Conservation (phyloP, 1,284 basidiomycete genomes). For the Tilletia horrida region DNA sequence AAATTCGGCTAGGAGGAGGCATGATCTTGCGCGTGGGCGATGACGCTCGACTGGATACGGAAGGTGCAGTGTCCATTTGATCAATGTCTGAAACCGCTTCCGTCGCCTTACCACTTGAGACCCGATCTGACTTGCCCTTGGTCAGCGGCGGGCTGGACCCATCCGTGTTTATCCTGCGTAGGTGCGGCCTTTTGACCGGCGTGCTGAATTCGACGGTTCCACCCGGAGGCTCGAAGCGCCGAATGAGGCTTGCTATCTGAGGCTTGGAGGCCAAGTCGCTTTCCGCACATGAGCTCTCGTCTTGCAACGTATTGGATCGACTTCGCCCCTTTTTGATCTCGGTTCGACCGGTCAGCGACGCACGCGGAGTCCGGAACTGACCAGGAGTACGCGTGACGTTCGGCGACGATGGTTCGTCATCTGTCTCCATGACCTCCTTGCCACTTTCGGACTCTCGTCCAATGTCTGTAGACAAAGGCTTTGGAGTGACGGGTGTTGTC, state of each 20-base stretch:
- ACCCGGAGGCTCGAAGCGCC: slow-evolving; percentile 30
- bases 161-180: slow-evolving; percentile 1
- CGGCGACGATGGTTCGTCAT: slow-evolving; percentile 18
- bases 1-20: neutral
- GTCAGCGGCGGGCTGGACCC: neutral
- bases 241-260: slow-evolving; percentile 27
- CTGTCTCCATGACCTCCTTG: slow-evolving; percentile 16
- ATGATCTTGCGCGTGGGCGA: neutral
- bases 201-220: slow-evolving; percentile 21
- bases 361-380: neutral
- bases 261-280: slow-evolving; percentile 27
- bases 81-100: slow-evolving; percentile 1
- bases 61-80: slow-evolving; percentile 8
- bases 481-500: neutral
- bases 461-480: neutral
- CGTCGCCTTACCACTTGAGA: neutral
- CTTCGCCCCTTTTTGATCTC: slow-evolving; percentile 63
- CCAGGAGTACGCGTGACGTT: slow-evolving; percentile 58
- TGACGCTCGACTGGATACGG: slow-evolving; percentile 5
- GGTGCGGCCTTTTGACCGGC: neutral
- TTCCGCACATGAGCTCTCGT: slow-evolving; percentile 46
- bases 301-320: slow-evolving; percentile 22
- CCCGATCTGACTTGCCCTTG: neutral
- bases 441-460: neutral
- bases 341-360: neutral